A percentile compares a stretch with the other conserved stretches of the same genome.
phyloP scores from a whole-genome alignment of 2,329 filamentous ascomycete species.

The Tolypocladium guangdongense region DNA sequence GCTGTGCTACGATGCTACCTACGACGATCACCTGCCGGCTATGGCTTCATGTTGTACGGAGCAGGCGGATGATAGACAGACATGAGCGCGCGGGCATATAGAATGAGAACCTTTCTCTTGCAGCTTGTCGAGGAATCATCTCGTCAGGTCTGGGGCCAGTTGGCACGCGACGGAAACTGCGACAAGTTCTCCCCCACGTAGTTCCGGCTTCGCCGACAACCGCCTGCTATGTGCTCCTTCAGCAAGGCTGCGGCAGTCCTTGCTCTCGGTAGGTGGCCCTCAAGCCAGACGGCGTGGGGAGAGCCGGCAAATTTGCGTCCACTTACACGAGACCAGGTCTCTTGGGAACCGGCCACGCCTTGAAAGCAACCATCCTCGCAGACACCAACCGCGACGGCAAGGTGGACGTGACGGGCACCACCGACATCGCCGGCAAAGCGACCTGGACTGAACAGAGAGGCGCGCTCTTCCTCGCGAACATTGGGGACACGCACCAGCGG shows the following conservation, averaged over 20 bases:
- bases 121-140: too few species aligned
- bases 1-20: too few species aligned
- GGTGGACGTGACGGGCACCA: conserved; percentile 13
- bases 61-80: too few species aligned
- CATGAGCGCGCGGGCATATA: too few species aligned
- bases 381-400: conserved; percentile 24
- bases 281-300: not conserved
- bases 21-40: too few species aligned
- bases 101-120: too few species aligned
- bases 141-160: too few species aligned
- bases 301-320: not conserved
- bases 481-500: conserved; percentile 19
- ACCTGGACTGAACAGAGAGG: conserved; percentile 13
- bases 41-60: too few species aligned
- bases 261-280: not conserved
- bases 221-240: not conserved
- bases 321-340: not conserved
- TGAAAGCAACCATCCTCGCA: conserved; percentile 11
- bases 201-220: not conserved
- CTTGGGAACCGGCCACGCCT: not conserved
- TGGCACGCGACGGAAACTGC: too few species aligned
- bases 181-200: too few species aligned
- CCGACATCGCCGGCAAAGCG: conserved; percentile 13
- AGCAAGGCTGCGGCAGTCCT: not conserved
- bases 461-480: conserved; percentile 26